phyloP scores from a whole-genome alignment of 441 rosid species.

The Jatropha podagrica region DNA sequence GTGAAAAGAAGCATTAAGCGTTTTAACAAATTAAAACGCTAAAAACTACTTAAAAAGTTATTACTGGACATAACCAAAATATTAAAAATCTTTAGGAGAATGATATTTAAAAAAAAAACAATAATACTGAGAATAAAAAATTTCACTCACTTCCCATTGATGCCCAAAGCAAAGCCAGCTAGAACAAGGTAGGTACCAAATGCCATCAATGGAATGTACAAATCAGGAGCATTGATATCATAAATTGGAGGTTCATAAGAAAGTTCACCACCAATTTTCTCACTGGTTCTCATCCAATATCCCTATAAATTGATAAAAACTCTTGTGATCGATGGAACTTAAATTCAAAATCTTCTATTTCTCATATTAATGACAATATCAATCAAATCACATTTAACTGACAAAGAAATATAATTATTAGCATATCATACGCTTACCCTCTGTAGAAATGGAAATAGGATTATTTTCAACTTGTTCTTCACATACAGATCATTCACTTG shows the following conservation, averaged over 20 bases:
- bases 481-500: conserved; percentile 35
- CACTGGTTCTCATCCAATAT: conserved; percentile 31
- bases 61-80: too few relatives aligned
- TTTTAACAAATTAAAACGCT: too few relatives aligned
- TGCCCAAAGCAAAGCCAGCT: conserved; percentile 30
- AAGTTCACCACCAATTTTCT: conserved; percentile 10
- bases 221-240: conserved; percentile 37
- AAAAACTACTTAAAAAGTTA: too few relatives aligned
- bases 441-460: conserved; percentile 31
- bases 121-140: background rate
- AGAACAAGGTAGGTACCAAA: conserved; percentile 30
- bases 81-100: too few relatives aligned
- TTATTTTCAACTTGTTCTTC: conserved; percentile 31
- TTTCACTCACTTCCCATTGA: conserved; percentile 28
- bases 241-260: conserved; percentile 28
- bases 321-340: too few relatives aligned
- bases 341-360: too few relatives aligned
- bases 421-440: conserved; percentile 15
- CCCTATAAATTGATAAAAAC: conserved; percentile 10
- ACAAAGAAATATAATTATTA: background rate
- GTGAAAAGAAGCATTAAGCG: too few relatives aligned
- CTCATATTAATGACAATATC: too few relatives aligned
- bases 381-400: too few relatives aligned
- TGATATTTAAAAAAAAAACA: too few relatives aligned
- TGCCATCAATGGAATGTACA: conserved; percentile 37